Base-by-base conservation (phyloP, 1,139 yeast genomes). In the Pichia kudriavzevii region DNA sequence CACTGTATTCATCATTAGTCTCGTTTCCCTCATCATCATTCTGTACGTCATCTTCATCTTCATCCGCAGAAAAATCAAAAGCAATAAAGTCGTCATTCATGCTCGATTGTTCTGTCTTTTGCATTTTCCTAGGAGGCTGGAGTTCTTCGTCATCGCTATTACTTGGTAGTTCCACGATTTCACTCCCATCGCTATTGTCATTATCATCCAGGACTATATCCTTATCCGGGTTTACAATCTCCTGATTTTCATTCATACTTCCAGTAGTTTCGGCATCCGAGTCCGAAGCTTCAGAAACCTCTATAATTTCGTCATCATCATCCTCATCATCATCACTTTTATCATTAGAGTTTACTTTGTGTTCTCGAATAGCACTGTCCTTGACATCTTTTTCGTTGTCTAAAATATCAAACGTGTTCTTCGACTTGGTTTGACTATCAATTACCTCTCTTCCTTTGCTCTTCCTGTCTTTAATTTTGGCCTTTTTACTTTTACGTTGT, bases 41-140 rank as follows among this genome's bases (percentile, higher is more conserved):
- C 24, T 50, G 57, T 14, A 50, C 59, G 23, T 49, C 56, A 31
- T 47, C 54, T 3, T 42, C 49, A 7, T 55, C 60, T 2, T 53
- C 66, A 7, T 57, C 61, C 14, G 66, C 68, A 12, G 69, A 64
- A 2, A 72, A 67, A 11, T 75, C 80, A 52, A 78, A 69, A 3
- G 74, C 75, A 22, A 78, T 78, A 50, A 72, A 78, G 43, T 78
- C 82, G 26, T 61, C 68, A 45, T 75, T 74, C 22, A 63, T 62
- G 1, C 71, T 56, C 2, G 31, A 24, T n/a, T 23, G 28, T 5
- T 23, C 18, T 12, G 29, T 30, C 28, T 37, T 40, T 15, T 31
- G 41, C 13, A 26, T 38, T 21, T 37, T 41, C n/a, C 27, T 14
- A 3, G 35, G 36, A 10, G 41, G 42, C 7, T 24, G 34, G 4